Evolutionary conservation across 805 yeast genomes (phyloP), one percentile per base, ranked within the genome.

Genomic region (Candida ortonii): DNA sequence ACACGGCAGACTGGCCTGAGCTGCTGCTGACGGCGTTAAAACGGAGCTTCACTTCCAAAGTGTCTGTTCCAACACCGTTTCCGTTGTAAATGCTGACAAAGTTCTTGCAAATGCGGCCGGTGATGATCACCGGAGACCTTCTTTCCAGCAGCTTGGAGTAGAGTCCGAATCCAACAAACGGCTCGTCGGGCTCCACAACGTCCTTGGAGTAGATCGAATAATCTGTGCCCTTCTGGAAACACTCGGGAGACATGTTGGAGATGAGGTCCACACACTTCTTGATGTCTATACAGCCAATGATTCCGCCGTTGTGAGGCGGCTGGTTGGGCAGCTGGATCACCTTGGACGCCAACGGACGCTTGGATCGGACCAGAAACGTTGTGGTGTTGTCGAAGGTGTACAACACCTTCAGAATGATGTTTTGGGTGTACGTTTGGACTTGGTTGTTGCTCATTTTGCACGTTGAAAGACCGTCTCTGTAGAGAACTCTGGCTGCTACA

Each of bases 91-190:
- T 73, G 70, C 18, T 50, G 18, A 76, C 66, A 33, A 78, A 64
- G 49, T 71, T 78, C 36, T 74, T 75, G 46, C 82, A 76, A 22
- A 78, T 77, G 36, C 81, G 47, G 3, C 73, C 73, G 3, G 70
- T 67, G 9, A 81, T 74, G 5, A 80, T 66, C 5, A 69, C 62
- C 6, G 48, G 39, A 4, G 53, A 30, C 15, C 46, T 44, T 25
- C 49, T 47, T 3, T 48, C 49, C 10, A 41, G 25, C 2, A 67
- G 34, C 24, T 55, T 59, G 3, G 71, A 64, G 11, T 61, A 59
- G 17, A 67, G 44, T 1, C 74, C 74, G 37, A 60, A 67, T 4
- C 71, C 73, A 49, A 64, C 70, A 55, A 69, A 57, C 50, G 79
- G 63, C 64, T 77, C 65, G 62, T 75, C 61, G 57, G 70, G 64